Evolutionary conservation across 2,329 filamentous ascomycete species (phyloP), one percentile per base, ranked within the genome.

Genomic region (Bipolaris bicolor): DNA sequence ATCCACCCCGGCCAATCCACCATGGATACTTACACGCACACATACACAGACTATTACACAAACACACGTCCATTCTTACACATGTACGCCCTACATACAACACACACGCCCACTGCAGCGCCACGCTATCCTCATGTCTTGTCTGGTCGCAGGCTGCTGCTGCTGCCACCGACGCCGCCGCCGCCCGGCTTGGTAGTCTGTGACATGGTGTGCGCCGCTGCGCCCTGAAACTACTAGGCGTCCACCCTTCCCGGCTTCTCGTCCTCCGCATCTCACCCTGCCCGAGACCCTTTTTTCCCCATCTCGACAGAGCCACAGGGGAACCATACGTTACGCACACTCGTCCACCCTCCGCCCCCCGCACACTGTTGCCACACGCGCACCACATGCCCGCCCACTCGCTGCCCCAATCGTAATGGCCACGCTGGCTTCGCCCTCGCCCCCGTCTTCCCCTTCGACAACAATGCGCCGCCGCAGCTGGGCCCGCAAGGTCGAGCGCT

Each of bases 401-500:
- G 51, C 58, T 62, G 55, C 57, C 48, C 62, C 57, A 44, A 48
- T 63, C 62, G 64, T 55, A 51, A 78, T 77, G 75, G 74, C 76
- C 68, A 77, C 73, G 44, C 62, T 78, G 58, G 74, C 66, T 57
- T 76, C 76, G 55, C 73, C 74, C 36, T 77, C 75, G 13, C 70
- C 75, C 59, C 74, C 76, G 24, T 69, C 68, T 15, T 78, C 76
- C 10, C 76, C 76, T 31, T 74, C 75, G 29, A 64, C 70, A 57
- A 69, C 66, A 33, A 76, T 76, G 73, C 71, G 74, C 63, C 78
- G 64, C 66, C 72, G 64, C 61, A 73, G 74, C 47, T 90, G 86
- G 81, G 88, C 86, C 47, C 84, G 90, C 63, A 86, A 84, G 74
- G 82, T 90, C 69, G 93, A 97, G 82, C 89, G 92, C 48, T 88